Evolutionary conservation across 2,329 filamentous ascomycete genomes (phyloP), one percentile per base, ranked within the genome.

Genomic region (Fusarium sp.): DNA sequence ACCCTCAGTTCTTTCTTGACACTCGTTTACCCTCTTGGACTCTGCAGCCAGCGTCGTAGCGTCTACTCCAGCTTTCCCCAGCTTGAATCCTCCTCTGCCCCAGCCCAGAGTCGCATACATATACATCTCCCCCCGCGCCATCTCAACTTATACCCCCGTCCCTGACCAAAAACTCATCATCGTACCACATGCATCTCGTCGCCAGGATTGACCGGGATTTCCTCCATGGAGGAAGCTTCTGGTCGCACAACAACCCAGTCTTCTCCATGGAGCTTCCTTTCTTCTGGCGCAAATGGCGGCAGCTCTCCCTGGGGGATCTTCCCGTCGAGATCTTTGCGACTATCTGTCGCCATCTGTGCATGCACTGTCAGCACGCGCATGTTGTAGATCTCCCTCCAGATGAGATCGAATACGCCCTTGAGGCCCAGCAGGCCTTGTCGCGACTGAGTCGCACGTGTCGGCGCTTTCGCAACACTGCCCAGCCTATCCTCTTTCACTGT

Each of bases 361-460:
- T 70, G 28, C 74, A 76, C 50, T 76, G 74, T 27, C 74, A 72
- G 9, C 63, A 68, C 31, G 50, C 71, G 47, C 74, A 71, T 55
- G 73, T 72, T 37, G 74, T 76, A 56, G 74, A 76, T 67, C 66
- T 76, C 36, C 66, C 72, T 23, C 53, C 71, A 16, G 53, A 67
- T 47, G 66, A 68, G 47, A 74, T 76, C n/a, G 56, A 70, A 31
- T 59, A 51, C 7, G 71, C 69, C 34, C 65, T 72, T 8, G 65
- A 74, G 28, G 69, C 69, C 13, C 74, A 76, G 18, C 69, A 76
- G 55, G 72, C 73, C 27, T 55, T 76, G 18, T 74, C 74, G n/a
- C 69, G 73, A 6, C 53, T 76, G 44, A 75, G 74, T 43, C 72
- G 74, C 41, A 76, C 72, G 39, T 76, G 72, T 39, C 71, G 74